Evolutionary conservation across 140 eudicot species (phyloP), one percentile per base, ranked within the genome.

Genomic region (Stevia rebaudiana): DNA sequence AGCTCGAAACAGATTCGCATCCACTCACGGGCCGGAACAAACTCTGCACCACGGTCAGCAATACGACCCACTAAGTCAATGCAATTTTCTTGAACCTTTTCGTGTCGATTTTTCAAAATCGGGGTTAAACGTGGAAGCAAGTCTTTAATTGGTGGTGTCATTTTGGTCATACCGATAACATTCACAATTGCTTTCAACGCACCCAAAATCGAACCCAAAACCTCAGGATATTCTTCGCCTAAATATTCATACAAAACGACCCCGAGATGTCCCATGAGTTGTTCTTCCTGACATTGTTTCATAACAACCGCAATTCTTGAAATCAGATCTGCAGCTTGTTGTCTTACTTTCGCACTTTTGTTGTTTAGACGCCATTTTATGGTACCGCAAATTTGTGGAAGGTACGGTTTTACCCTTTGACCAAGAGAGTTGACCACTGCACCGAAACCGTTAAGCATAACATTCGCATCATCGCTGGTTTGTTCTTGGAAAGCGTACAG

Each of bases 1-100:
- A 91, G 95, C 83, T 91, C 98, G 42, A 91, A 91, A 62, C 98
- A 91, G 56, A 91, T 91, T 49, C 98, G 80, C 98, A 91, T 91
- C 98, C 98, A 91, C 72, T 91, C 98, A 47, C 92, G 76, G 0
- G 98, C 98, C 16, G 98, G 96, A 15, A 91, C 98, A 65, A 82
- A 91, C 74, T 91, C 98, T 2, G 98, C 95, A 16, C 98, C 98
- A 61, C 96, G 95, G 39, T 91, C 96, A 8, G 98, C 98, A 75
- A 91, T 87, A 44, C 96, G 77, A 15, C 98, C 96, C 12, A 91
- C 96, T 35, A 91, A 83, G 61, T 91, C 98, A 24, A 91, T 87
- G 48, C 98, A 91, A 37, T 91, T 91, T 75, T 91, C 96, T 61
- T 91, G 96, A 50, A 91, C 98, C 77, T 91, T 91, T 62, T 91